Base-by-base conservation (phyloP, 2,329 filamentous ascomycete genomes). In the Colletotrichum sp. region DNA sequence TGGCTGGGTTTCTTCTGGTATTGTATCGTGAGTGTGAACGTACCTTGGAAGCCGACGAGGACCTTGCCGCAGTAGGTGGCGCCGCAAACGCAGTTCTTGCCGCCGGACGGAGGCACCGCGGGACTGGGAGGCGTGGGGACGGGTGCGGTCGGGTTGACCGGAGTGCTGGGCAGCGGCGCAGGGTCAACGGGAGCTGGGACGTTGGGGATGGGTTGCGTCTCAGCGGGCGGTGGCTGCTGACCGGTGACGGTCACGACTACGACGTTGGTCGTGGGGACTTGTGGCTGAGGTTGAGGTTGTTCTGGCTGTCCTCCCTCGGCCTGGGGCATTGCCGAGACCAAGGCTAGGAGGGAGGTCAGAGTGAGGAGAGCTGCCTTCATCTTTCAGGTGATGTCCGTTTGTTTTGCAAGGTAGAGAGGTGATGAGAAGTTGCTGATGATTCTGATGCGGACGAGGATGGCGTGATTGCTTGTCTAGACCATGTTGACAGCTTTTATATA, bases 61-160 rank as follows among this genome's bases (percentile, higher is more conserved):
- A 86, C 85, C 3, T 82, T 80, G 12, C 84, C 84, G 74, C 85
- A 86, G 73, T 86, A 86, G 5, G 85, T 86, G 70, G 86, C 86
- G 70, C 85, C 85, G 75, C 85, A 86, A 74, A 86, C 82, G 77
- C 85, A 86, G 68, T 83, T 82, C 18, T 85, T 78, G 3, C 81
- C 84, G 10, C 79, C 74, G 30, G 71, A 22, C 10, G 73, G 69
- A 39, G 43, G 62, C 10, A 68, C 34, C 52, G 61, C 32, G n/a
- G 62, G 62, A 7, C n/a, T 32, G 22, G 65, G 34, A 22, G 36
- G 64, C 25, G 56, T 61, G 28, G 58, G 58, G 12, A 61, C 58
- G 28, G 58, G 68, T 4, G 25, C 43, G 12, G 30, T 16, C 30
- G 32, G 66, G 65, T 56, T 56, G 43, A 56, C 30, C 18, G 65